Evolutionary conservation across 129 eudicot genomes (phyloP), one percentile per base, ranked within the genome.

Genomic region (Chrysanthemum lavandulifolium): DNA sequence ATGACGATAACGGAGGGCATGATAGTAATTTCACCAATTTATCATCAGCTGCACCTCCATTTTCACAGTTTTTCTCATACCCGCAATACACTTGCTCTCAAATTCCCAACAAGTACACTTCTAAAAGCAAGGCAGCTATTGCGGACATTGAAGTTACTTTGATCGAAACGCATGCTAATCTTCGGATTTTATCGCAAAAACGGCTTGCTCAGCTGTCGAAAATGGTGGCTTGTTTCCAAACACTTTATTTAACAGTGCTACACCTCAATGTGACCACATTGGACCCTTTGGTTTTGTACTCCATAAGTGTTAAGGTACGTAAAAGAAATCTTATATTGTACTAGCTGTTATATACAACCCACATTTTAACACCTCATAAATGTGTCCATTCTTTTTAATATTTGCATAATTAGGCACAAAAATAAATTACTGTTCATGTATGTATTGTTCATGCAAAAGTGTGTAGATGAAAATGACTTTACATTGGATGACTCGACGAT

Each of bases 251-350:
- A 61, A 70, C 89, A 27, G 79, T 95, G 61, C 92, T 95, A n/a
- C 99, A 95, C 72, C 97, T 95, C 86, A 95, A 83, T 79, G 78
- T 95, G 68, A 90, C 97, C 83, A 79, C 94, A 18, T 82, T 95
- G 81, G 97, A 88, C 49, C 87, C 96, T 9, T 81, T 90, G 76
- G 97, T 88, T 64, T 87, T 90, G 54, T 95, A 90, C 85, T 90
- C 99, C 57, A 81, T 95, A 53, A 95, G 99, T 78, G 96, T 82
- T 67, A 95, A 95, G 99, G 99, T 95, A 90, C 60, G 75, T 58
- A n/a, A 13, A 51, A 8, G 15, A 13, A 12, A 60, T 0, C 45
- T 40, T 40, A 40, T 40, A 40, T 40, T 40, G 45, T 40, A 6
- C 45, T 40, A 0, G 29, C 3, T 2, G 31, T 6, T 6, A 40